phyloP scores from a whole-genome alignment of 2,329 filamentous ascomycete species.

The Nemania bipapillata region DNA sequence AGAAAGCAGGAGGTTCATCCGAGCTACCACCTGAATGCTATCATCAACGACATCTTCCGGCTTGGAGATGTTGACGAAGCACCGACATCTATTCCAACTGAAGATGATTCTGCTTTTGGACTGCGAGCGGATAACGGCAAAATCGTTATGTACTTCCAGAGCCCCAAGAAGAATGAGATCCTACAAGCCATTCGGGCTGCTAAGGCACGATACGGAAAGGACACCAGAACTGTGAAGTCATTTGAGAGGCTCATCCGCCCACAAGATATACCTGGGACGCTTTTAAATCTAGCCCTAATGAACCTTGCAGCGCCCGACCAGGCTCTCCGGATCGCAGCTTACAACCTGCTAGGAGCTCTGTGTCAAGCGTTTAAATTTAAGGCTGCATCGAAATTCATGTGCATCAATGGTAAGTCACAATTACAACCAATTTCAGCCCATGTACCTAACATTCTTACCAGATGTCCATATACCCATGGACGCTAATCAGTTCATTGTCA shows the following conservation, averaged over 20 bases:
- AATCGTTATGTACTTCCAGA: slow-evolving; percentile 78
- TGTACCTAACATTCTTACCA: slow-evolving; percentile 48
- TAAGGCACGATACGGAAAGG: slow-evolving; percentile 73
- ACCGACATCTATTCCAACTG: slow-evolving; percentile 70
- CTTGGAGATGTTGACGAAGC: slow-evolving; percentile 75
- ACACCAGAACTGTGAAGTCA: slow-evolving; percentile 68
- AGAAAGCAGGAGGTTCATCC: slow-evolving; percentile 76
- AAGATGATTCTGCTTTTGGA: slow-evolving; percentile 75
- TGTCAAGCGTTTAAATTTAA: slow-evolving; percentile 75
- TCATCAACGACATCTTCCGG: slow-evolving; percentile 76
- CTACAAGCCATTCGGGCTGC: slow-evolving; percentile 71
- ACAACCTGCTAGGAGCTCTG: slow-evolving; percentile 73
- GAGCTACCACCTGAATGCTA: slow-evolving; percentile 69
- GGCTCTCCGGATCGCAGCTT: slow-evolving; percentile 70
- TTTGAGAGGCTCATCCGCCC: slow-evolving; percentile 73
- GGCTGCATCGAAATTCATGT: slow-evolving; percentile 69
- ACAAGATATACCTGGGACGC: slow-evolving; percentile 75
- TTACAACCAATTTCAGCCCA: neutral
- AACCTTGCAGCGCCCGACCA: slow-evolving; percentile 73
- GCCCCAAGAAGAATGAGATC: slow-evolving; percentile 71
- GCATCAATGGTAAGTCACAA: slow-evolving; percentile 64
- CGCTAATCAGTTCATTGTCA: slow-evolving; percentile 71
- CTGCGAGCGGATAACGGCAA: slow-evolving; percentile 75
- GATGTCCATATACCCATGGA: slow-evolving; percentile 72
- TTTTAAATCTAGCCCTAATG: slow-evolving; percentile 73